Evolutionary conservation across 2,329 filamentous ascomycete species (phyloP).

Genomic region (Trichoderma sp.): DNA sequence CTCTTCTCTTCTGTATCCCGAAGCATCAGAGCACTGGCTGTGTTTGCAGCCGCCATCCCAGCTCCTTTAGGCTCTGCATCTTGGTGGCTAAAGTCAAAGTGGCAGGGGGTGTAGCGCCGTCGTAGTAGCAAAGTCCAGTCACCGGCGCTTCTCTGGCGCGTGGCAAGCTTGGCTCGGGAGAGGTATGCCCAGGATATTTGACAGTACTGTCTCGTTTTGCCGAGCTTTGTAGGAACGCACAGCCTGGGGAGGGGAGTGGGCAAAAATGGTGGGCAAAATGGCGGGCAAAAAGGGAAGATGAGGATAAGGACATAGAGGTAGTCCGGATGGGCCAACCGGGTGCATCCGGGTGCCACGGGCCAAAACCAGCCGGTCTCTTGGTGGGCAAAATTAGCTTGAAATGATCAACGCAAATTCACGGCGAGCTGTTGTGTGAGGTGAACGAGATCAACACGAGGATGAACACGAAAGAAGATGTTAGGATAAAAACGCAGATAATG

Average conservation of each 20-base stretch:
- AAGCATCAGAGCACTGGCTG: background rate
- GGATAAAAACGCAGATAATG: background rate
- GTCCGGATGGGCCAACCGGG: background rate
- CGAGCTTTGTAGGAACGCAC: background rate
- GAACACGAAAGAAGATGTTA: background rate
- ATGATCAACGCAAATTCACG: background rate
- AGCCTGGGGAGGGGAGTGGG: background rate
- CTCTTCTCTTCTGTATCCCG: background rate
- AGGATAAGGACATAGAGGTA: background rate
- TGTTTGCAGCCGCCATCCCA: background rate
- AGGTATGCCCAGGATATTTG: background rate
- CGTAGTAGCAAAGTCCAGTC: constrained; percentile 16
- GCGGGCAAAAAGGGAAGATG: background rate
- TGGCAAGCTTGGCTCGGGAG: constrained; percentile 17
- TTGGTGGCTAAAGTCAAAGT: constrained; percentile 16
- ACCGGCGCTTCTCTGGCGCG: constrained; percentile 12
- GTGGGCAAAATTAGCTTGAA: constrained; percentile 11
- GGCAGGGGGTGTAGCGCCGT: constrained; percentile 7
- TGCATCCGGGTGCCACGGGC: background rate
- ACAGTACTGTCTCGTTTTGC: background rate
- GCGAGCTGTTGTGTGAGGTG: background rate
- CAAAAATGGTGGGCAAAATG: background rate
- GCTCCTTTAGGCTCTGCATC: constrained; percentile 5
- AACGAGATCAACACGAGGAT: background rate
- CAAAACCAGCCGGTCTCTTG: background rate